Percentiles rank a stretch among this genome's conserved stretches.
These are phyloP conservation scores for Stemphylium lycopersici DNA, from an alignment of 2,329 filamentous ascomycete species.

Conservation along the genomic window DNA sequence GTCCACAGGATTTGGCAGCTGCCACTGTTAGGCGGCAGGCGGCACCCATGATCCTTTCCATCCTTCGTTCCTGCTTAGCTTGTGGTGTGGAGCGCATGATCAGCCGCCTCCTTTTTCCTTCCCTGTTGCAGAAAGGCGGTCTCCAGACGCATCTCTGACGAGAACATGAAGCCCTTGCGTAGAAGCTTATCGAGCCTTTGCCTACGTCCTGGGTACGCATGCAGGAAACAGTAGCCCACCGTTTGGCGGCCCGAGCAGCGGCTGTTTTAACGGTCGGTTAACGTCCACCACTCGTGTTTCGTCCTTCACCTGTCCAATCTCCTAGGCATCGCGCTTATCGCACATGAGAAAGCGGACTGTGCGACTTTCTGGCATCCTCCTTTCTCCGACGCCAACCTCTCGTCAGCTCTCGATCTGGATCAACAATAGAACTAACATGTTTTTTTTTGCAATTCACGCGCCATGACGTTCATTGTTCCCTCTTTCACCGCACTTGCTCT, in stretches of 20 bases:
- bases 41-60: too few species aligned
- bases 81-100: too few species aligned
- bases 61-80: too few species aligned
- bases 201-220: background rate
- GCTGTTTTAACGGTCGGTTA: too few species aligned
- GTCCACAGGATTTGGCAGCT: too few species aligned
- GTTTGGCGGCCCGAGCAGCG: too few species aligned
- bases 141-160: constrained; percentile 1
- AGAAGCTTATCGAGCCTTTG: background rate
- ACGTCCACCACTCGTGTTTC: too few species aligned
- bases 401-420: too few species aligned
- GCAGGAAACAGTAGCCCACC: background rate
- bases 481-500: too few species aligned
- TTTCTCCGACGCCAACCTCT: too few species aligned
- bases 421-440: background rate
- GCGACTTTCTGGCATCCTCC: background rate
- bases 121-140: constrained; percentile 2
- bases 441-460: background rate
- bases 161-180: constrained; percentile 5
- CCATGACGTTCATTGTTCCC: too few species aligned
- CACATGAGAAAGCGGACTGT: background rate
- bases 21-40: too few species aligned
- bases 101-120: background rate
- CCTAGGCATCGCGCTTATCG: background rate
- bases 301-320: background rate